Evolutionary conservation across 2,329 filamentous ascomycete species (phyloP).

Genomic region (Colletotrichum trifolii): DNA sequence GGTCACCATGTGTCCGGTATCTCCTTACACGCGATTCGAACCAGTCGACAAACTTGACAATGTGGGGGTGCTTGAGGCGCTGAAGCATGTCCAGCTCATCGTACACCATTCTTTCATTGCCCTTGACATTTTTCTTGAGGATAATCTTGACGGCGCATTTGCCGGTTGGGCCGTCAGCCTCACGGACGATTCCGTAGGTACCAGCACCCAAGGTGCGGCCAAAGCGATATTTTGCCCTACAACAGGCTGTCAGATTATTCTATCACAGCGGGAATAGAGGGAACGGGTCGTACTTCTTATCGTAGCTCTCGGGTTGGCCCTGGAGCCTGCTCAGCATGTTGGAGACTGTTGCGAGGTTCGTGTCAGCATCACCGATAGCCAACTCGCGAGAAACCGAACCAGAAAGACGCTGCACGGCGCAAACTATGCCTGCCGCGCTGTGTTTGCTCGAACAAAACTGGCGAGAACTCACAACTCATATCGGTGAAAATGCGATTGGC

Average conservation of each 20-base stretch:
- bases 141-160: conserved; percentile 99
- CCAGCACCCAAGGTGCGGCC: conserved; percentile 94
- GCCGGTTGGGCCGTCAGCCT: conserved; percentile 85
- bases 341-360: conserved; percentile 67
- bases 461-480: conserved; percentile 54
- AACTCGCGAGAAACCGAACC: neutral
- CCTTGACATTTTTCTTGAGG: conserved; percentile 98
- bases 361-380: conserved; percentile 39
- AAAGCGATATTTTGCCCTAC: conserved; percentile 87
- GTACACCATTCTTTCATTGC: conserved; percentile 98
- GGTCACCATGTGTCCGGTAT: neutral
- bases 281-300: conserved; percentile 81
- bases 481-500: conserved; percentile 31
- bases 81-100: conserved; percentile 96
- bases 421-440: neutral
- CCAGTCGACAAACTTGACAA: conserved; percentile 98
- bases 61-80: conserved; percentile 90
- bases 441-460: neutral
- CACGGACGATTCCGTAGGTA: conserved; percentile 97
- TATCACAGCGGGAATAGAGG: conserved; percentile 31
- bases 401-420: no score
- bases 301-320: conserved; percentile 97
- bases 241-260: conserved; percentile 36
- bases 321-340: conserved; percentile 96
- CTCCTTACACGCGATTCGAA: conserved; percentile 90